Conservation (phyloP, 768 basidiomycete species). For the Calocybe cyanea region DNA sequence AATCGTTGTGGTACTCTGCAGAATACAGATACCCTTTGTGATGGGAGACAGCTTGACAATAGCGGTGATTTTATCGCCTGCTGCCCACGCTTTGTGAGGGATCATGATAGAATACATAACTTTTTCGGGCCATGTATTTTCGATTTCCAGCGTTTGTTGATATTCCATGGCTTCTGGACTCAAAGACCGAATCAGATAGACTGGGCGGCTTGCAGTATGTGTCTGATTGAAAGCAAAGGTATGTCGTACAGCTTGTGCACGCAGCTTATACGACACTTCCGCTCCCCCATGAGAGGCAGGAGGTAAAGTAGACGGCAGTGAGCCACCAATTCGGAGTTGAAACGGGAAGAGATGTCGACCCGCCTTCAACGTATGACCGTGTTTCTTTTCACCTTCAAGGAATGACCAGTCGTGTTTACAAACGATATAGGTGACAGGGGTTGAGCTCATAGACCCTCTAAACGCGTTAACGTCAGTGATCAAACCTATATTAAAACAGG, state of each 20-base stretch:
- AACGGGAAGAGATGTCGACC: constrained; percentile 94
- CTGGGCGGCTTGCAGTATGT: constrained; percentile 55
- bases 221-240: constrained; percentile 60
- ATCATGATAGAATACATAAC: constrained; percentile 93
- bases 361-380: constrained; percentile 90
- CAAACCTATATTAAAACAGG: constrained; percentile 1
- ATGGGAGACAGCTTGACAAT: constrained; percentile 86
- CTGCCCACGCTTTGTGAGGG: constrained; percentile 95
- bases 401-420: constrained; percentile 92
- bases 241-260: constrained; percentile 76
- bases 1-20: constrained; percentile 61
- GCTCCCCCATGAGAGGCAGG: constrained; percentile 57
- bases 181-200: constrained; percentile 72
- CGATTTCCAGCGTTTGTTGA: constrained; percentile 92
- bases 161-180: constrained; percentile 85
- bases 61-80: constrained; percentile 79
- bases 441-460: constrained; percentile 41
- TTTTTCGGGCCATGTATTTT: constrained; percentile 97
- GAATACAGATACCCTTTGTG: constrained; percentile 75
- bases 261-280: constrained; percentile 82
- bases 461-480: constrained; percentile 8
- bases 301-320: constrained; percentile 73
- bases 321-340: constrained; percentile 79
- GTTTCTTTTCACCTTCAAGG: constrained; percentile 76
- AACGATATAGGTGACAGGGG: constrained; percentile 54